Evolutionary conservation across 139 green algal species (phyloP).

Genomic region (Haematococcus sp.): DNA sequence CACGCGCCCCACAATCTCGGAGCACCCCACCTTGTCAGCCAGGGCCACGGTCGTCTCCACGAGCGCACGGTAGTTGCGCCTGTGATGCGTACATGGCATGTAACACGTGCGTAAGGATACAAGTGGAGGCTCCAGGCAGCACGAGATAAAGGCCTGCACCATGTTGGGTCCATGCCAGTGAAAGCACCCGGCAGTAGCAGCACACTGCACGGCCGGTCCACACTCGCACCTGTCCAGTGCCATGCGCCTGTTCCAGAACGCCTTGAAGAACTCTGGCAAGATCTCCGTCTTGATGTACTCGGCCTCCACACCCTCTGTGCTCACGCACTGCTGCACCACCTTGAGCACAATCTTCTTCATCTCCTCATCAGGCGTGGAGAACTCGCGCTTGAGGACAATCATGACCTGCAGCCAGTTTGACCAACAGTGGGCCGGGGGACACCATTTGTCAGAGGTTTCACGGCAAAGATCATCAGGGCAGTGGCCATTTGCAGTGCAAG

Average conservation of each 20-base stretch:
- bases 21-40: constrained; percentile 83
- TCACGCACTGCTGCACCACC: constrained; percentile 97
- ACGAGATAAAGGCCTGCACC: too few species aligned
- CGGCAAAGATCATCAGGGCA: too few species aligned
- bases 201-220: too few species aligned
- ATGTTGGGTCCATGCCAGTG: too few species aligned
- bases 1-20: constrained; percentile 88
- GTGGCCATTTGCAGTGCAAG: too few species aligned
- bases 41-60: constrained; percentile 96
- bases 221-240: constrained; percentile 80
- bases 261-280: constrained; percentile 94
- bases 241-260: constrained; percentile 98
- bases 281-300: constrained; percentile 92
- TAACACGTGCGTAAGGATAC: not conserved
- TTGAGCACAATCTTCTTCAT: constrained; percentile 99
- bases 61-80: constrained; percentile 85
- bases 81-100: constrained; percentile 1
- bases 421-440: too few species aligned
- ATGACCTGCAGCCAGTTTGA: constrained; percentile 65
- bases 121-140: too few species aligned
- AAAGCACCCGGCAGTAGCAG: too few species aligned
- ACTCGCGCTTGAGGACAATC: constrained; percentile 96
- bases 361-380: constrained; percentile 96
- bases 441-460: too few species aligned
- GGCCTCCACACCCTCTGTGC: constrained; percentile 92